Conservation (phyloP, 164 flowering plant genomes). For the Echeveria elegans region DNA sequence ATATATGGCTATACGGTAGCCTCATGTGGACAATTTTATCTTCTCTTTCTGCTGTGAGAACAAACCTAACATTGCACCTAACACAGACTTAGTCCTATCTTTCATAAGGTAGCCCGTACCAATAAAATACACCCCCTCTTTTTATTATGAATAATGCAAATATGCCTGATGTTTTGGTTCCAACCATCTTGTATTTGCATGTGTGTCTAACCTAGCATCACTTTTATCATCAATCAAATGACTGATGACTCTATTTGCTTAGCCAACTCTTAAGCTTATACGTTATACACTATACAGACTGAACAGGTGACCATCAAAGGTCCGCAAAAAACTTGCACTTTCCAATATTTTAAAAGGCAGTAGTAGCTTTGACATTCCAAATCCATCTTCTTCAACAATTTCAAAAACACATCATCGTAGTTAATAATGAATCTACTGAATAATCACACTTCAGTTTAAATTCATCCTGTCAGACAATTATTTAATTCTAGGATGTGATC, state of each 20-base stretch:
- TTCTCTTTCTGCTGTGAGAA: slow-evolving; percentile 6
- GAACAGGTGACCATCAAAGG: neutral
- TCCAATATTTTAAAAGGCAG: no score
- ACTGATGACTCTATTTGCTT: neutral
- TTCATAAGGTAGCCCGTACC: neutral
- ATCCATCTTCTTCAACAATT: neutral
- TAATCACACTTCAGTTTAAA: neutral
- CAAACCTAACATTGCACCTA: slow-evolving; percentile 2
- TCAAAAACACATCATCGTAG: neutral
- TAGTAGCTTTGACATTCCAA: neutral
- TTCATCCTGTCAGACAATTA: neutral
- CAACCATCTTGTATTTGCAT: neutral
- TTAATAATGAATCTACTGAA: neutral
- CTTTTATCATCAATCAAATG: neutral
- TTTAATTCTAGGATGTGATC: neutral
- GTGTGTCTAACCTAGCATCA: neutral
- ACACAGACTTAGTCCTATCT: neutral
- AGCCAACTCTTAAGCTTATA: neutral
- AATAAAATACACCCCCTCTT: neutral
- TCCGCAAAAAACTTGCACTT: neutral
- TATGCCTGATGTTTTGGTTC: neutral
- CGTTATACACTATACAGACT: neutral
- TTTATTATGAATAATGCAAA: neutral
- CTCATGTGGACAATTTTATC: neutral
- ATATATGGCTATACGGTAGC: neutral